Evolutionary conservation across 345 rosid species (phyloP).

Genomic region (Eucalyptus marginata): DNA sequence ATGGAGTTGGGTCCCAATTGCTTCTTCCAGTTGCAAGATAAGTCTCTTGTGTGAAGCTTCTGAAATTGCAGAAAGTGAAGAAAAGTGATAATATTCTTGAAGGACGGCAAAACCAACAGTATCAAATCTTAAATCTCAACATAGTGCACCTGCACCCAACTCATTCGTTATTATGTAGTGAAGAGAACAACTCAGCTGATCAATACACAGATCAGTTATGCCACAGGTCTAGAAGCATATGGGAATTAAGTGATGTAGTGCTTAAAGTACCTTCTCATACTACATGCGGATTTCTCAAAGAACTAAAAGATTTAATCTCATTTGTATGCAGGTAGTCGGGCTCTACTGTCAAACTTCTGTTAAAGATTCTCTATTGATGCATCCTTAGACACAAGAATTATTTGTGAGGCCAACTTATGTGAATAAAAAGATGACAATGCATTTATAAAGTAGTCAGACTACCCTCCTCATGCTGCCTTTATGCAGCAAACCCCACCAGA

Average conservation of each 20-base stretch:
- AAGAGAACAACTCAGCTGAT: neutral
- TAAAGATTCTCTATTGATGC: neutral
- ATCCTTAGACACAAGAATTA: neutral
- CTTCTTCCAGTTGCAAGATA: constrained; percentile 52
- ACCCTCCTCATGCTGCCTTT: neutral
- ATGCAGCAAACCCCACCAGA: neutral
- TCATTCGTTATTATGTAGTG: neutral
- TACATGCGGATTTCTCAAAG: neutral
- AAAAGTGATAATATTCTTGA: neutral
- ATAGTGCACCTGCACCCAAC: neutral
- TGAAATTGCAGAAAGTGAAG: constrained; percentile 6
- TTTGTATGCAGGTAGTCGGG: neutral
- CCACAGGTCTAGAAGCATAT: neutral
- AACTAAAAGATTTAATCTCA: neutral
- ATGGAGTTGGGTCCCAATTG: constrained; percentile 37
- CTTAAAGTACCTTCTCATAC: neutral
- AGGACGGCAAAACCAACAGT: neutral
- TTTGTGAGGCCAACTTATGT: neutral
- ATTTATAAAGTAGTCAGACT: neutral
- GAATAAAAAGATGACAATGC: neutral
- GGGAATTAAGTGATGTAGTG: neutral
- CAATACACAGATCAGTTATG: neutral
- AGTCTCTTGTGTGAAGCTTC: constrained; percentile 68
- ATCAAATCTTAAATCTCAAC: neutral
- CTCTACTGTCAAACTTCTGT: neutral